phyloP scores from a whole-genome alignment of 345 rosid species.

The Acer saccharum region DNA sequence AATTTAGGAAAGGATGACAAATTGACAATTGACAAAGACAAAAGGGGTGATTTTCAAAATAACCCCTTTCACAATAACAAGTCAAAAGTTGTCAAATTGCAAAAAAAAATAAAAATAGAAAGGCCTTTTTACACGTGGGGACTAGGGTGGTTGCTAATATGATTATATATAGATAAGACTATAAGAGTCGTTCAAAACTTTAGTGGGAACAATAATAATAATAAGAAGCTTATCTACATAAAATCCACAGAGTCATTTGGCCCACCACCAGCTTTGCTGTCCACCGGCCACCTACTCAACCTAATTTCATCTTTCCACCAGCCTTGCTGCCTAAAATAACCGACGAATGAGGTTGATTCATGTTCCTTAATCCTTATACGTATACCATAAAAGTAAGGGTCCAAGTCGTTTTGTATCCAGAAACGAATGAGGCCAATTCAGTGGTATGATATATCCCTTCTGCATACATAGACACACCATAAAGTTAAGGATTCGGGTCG shows the following conservation, averaged over 20 bases:
- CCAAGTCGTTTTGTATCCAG: too few relatives aligned
- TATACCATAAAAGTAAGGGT: too few relatives aligned
- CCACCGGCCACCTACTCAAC: background rate
- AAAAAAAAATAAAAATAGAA: background rate
- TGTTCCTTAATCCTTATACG: too few relatives aligned
- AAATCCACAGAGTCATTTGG: background rate
- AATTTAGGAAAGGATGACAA: too few relatives aligned
- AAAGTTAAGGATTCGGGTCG: too few relatives aligned
- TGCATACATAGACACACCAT: too few relatives aligned
- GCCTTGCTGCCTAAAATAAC: too few relatives aligned
- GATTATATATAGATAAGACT: background rate
- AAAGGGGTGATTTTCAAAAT: background rate
- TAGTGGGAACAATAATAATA: background rate
- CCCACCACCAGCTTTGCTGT: conserved; percentile 2
- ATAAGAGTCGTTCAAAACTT: background rate
- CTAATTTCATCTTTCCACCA: background rate
- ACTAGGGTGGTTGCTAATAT: background rate
- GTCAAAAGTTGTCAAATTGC: conserved; percentile 4
- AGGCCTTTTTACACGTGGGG: conserved; percentile 15
- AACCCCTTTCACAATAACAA: background rate
- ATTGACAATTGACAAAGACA: background rate
- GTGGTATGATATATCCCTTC: too few relatives aligned
- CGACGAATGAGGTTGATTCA: too few relatives aligned
- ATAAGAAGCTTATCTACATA: background rate
- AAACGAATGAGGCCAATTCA: too few relatives aligned